These are phyloP conservation scores for Ilyonectria mors-panacis DNA, from an alignment of 2,329 filamentous ascomycete genomes.

Conservation along the genomic window DNA sequence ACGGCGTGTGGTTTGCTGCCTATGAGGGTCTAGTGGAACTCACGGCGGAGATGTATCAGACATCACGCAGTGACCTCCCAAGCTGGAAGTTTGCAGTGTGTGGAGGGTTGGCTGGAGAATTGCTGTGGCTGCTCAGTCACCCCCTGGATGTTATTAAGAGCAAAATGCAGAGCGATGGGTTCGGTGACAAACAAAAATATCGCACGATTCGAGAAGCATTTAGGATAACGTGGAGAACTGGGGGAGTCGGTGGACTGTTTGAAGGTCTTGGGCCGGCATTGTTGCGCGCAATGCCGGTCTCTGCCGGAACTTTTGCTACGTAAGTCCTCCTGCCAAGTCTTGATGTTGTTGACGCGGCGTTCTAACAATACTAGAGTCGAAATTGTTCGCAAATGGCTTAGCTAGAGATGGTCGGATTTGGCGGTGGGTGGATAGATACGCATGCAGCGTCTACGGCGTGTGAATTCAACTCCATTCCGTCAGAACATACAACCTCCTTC, in stretches of 20 bases:
- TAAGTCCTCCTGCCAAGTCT: background rate
- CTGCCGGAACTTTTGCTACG: constrained; percentile 26
- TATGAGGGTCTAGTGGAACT: constrained; percentile 17
- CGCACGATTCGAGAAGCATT: constrained; percentile 8
- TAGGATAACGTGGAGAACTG: background rate
- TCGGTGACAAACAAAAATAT: constrained; percentile 5
- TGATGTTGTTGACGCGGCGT: no score
- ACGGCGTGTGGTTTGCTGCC: constrained; percentile 23
- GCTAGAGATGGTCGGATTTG: no score
- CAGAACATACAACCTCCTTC: no score
- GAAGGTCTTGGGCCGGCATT: constrained; percentile 17
- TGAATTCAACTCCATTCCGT: no score
- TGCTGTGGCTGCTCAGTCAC: constrained; percentile 16
- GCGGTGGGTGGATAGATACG: no score
- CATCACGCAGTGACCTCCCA: constrained; percentile 9
- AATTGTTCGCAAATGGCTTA: no score
- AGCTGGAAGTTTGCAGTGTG: constrained; percentile 27
- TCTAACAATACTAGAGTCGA: no score
- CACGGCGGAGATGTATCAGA: background rate
- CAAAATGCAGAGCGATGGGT: constrained; percentile 27
- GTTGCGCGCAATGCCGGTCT: constrained; percentile 24
- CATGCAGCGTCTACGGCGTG: no score
- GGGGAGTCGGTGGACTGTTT: constrained; percentile 5
- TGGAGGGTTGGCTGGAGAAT: constrained; percentile 18
- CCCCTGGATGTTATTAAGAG: constrained; percentile 28